Percentiles rank a stretch among this genome's conserved stretches.
These are phyloP conservation scores for Purshia tridentata DNA, from an alignment of 306 rosid genomes.

Conservation along the genomic window DNA sequence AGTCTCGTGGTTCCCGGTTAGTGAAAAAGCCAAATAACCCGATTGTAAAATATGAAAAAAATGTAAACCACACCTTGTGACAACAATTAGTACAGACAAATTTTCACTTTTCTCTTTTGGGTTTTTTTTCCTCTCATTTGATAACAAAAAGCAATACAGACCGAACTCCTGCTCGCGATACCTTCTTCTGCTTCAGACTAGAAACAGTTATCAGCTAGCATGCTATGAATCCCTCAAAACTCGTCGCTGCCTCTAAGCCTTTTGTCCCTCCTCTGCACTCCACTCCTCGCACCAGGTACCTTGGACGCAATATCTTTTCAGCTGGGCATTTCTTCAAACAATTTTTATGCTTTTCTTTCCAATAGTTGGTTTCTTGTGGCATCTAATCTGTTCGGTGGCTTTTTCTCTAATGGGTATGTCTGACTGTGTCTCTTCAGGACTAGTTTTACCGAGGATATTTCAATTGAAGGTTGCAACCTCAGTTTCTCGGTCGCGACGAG, in stretches of 20 bases:
- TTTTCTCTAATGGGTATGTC: not conserved
- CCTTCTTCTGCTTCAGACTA: no score
- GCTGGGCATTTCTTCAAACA: slow-evolving; percentile 38
- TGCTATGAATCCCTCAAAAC: slow-evolving; percentile 2
- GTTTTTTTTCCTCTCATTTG: no score
- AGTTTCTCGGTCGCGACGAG: slow-evolving; percentile 52
- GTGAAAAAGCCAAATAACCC: no score
- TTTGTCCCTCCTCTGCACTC: slow-evolving; percentile 42
- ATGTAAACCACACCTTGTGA: no score
- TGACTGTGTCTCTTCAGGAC: slow-evolving; percentile 32
- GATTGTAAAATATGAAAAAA: no score
- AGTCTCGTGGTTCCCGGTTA: not conserved
- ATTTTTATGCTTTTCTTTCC: not conserved
- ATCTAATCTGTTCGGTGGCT: not conserved
- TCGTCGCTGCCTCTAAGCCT: slow-evolving; percentile 32
- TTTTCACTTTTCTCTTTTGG: no score
- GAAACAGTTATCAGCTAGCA: no score
- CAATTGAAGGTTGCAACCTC: slow-evolving; percentile 62
- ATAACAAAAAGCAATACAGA: no score
- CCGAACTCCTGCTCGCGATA: no score
- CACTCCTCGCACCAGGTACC: slow-evolving; percentile 22
- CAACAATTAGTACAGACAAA: no score
- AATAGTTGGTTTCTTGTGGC: not conserved
- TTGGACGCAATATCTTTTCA: slow-evolving; percentile 10
- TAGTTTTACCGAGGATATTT: slow-evolving; percentile 33